Conservation (phyloP, 176 grass and related monocot species). For the Otatea glauca region DNA sequence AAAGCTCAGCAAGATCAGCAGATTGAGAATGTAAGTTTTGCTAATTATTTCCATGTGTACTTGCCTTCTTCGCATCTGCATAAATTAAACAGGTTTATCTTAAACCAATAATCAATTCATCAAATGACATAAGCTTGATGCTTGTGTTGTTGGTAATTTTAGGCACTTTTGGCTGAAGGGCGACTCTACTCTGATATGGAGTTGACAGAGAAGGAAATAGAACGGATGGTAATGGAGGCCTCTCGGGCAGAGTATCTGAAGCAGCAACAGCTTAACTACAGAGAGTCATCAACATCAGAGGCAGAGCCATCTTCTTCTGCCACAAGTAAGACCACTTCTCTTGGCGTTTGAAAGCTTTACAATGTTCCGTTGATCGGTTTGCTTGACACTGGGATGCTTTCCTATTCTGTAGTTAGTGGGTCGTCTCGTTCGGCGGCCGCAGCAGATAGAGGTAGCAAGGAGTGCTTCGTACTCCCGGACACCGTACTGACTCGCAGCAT, state of each 20-base stretch:
- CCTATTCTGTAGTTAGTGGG: slow-evolving; percentile 57
- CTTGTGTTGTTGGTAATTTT: slow-evolving; percentile 36
- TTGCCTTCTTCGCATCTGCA: slow-evolving; percentile 2
- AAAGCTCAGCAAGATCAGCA: slow-evolving; percentile 99
- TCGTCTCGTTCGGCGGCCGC: slow-evolving; percentile 55
- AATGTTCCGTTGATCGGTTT: background rate
- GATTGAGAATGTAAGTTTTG: slow-evolving; percentile 85
- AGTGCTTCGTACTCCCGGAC: slow-evolving; percentile 55
- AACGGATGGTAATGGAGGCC: slow-evolving; percentile 96
- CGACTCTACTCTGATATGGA: slow-evolving; percentile 93
- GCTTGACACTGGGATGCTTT: slow-evolving; percentile 34
- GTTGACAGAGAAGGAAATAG: slow-evolving; percentile 98
- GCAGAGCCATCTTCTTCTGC: slow-evolving; percentile 94
- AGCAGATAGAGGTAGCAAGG: slow-evolving; percentile 39
- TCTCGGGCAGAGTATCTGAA: slow-evolving; percentile 86
- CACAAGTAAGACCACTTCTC: slow-evolving; percentile 48
- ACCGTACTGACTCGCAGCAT: slow-evolving; percentile 76
- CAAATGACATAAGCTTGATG: background rate
- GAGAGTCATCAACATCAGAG: slow-evolving; percentile 76
- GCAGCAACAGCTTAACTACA: slow-evolving; percentile 60
- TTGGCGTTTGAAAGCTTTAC: background rate
- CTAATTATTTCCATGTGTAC: slow-evolving; percentile 20
- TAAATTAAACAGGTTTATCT: slow-evolving; percentile 13
- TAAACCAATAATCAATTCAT: slow-evolving; percentile 27
- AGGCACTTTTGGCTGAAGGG: slow-evolving; percentile 96